Evolutionary conservation across 2,329 filamentous ascomycete species (phyloP), one percentile per base, ranked within the genome.

Genomic region (Graphilbum sp.): DNA sequence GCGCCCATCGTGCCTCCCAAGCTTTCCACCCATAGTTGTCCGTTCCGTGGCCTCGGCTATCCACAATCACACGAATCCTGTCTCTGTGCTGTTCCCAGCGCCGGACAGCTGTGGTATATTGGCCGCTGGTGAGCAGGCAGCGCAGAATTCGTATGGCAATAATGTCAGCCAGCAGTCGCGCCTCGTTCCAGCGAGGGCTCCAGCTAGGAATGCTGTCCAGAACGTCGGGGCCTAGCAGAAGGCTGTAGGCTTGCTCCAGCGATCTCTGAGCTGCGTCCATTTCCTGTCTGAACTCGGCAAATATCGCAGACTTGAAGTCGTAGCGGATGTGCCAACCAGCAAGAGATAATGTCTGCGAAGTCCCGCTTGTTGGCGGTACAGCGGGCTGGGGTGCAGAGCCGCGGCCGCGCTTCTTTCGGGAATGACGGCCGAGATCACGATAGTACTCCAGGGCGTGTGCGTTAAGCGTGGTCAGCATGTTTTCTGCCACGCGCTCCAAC

Each of bases 301-400:
- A 83, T 0, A 94, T 66, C 7, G 79, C 88, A 16, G 87, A 69
- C 54, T 98, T 98, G 61, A 93, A 86, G 51, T 98, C 88, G 56
- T 95, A 95, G 15, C 88, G 78, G 38, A 92, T 79, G 50, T 85
- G 86, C 90, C 88, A 98, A 4, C 84, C 87, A 32, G 85, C 76
- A 10, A 79, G 64, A 2, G 86, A 82, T n/a, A 95, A 59, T 0
- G 81, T 84, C 50, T 90, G 82, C 1, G 86, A 92, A 2, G 84
- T 92, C 21, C 83, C 84, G 17, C 70, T 76, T 0, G 83, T 88
- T 1, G 85, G 84, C 5, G 86, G 83, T 24, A 84, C 69, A 7
- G 85, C 88, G 3, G 87, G 85, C 35, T 80, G 76, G 11, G 86
- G 86, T 13, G 81, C 75, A 16, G 75, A 67, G 8, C 83, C 80